These are phyloP conservation scores for Trichopus zeylanicus DNA, from an alignment of 116 monocot genomes.

Conservation along the genomic window DNA sequence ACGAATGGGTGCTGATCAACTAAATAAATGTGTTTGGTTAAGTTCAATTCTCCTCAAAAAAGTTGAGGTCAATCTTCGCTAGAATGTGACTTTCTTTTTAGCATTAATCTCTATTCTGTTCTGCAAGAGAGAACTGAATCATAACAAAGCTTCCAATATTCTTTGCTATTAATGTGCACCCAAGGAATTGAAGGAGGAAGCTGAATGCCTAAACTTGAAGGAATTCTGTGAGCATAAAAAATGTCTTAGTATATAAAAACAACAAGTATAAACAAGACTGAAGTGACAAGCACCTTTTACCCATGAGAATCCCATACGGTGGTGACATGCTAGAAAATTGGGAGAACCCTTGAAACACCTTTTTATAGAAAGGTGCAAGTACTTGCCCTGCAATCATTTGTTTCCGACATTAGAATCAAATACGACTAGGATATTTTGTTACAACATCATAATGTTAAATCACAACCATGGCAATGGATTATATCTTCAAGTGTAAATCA, in stretches of 20 bases:
- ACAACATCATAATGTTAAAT: no score
- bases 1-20: no score
- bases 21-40: no score
- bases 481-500: not conserved
- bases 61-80: not conserved
- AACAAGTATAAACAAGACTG: not conserved
- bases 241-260: not conserved
- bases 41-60: not conserved
- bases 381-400: slow-evolving; percentile 52
- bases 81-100: no score
- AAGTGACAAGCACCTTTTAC: slow-evolving; percentile 42
- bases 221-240: slow-evolving; percentile 29
- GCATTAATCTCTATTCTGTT: not conserved
- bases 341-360: slow-evolving; percentile 34
- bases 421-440: not conserved
- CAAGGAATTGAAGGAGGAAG: slow-evolving; percentile 57
- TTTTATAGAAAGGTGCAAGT: slow-evolving; percentile 38
- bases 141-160: slow-evolving; percentile 63
- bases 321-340: slow-evolving; percentile 25
- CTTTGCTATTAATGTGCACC: slow-evolving; percentile 44
- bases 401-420: slow-evolving; percentile 1
- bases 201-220: slow-evolving; percentile 25
- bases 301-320: slow-evolving; percentile 61
- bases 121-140: slow-evolving; percentile 29
- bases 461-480: not conserved